Base-by-base conservation (phyloP, 2,329 filamentous ascomycete species). In the Spiromastix sp. region DNA sequence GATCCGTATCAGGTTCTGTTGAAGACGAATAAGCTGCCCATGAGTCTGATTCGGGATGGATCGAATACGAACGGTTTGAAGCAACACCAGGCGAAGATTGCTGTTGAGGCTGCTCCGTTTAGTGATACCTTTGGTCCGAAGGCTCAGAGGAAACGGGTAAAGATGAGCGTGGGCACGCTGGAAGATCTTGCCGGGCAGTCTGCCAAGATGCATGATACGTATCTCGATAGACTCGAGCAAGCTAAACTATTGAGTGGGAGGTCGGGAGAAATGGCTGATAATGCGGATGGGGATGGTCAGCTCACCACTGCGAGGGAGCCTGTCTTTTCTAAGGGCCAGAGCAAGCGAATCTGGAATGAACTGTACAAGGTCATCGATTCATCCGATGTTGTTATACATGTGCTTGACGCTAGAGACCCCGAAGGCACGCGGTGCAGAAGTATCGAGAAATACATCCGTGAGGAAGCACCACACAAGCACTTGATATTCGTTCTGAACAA, bases 311-410 rank as follows among this genome's bases (percentile, higher is more conserved):
- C 82, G n/a, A 72, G 78, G 47, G 84, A 89, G 55, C 79, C 87
- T 25, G 84, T 96, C 40, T 96, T 96, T 62, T 81, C 74, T 48
- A 96, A 96, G 64, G 91, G 91, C 12, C 87, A 94, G 59, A 89
- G 81, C 53, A 94, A 94, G 63, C 74, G 91, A 46, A 94, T 94
- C 48, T 94, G 85, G 87, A 96, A 96, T 63, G 89, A 98, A 57
- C 66, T 96, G 28, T 81, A 91, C 70, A 93, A 93, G 63, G 86
- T 91, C 51, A 91, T 95, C 42, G 89, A 95, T 62, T 93, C 85
- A 3, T 91, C 83, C 7, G 91, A 98, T 60, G 89, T 98, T 22
- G 77, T 98, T 30, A 81, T 98, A n/a, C 91, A 95, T 52, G 83
- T 94, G 10, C 66, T 94, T 1, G 89, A 95, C 59, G 86, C 87